A percentile compares a stretch with the other conserved stretches of the same genome.
Conservation (phyloP, 1,139 yeast species). For the Arxiozyma telluris region DNA sequence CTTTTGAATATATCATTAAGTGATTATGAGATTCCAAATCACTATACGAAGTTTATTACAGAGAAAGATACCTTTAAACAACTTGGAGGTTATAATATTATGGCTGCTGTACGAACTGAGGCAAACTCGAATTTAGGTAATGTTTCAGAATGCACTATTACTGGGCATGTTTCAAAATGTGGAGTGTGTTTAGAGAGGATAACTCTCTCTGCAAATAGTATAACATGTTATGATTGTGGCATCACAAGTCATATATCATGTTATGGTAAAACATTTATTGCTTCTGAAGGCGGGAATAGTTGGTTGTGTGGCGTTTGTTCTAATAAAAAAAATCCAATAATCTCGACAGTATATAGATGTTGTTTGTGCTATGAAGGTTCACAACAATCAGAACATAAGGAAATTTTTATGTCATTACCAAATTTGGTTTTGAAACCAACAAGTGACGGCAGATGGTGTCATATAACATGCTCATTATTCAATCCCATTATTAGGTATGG, state of each 20-base stretch:
- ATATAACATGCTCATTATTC: constrained; percentile 64
- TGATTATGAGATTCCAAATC: not conserved
- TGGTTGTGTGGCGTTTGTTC: constrained; percentile 86
- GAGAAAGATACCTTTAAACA: not conserved
- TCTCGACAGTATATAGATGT: constrained; percentile 56
- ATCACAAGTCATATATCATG: constrained; percentile 64
- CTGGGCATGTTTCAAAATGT: not conserved
- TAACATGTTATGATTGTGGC: constrained; percentile 42
- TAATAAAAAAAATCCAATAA: constrained; percentile 55
- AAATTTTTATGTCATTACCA: constrained; percentile 26
- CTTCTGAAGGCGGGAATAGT: constrained; percentile 20
- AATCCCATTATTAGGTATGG: constrained; percentile 38
- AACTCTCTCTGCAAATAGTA: not conserved
- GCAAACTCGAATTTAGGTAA: not conserved
- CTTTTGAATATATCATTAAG: not conserved
- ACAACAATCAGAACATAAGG: not conserved
- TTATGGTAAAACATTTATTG: constrained; percentile 41
- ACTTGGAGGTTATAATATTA: not conserved
- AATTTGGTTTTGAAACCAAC: constrained; percentile 67
- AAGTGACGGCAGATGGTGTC: constrained; percentile 67
- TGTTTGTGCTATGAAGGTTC: constrained; percentile 39
- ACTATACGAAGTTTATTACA: not conserved
- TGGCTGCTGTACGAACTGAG: not conserved
- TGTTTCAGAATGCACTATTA: not conserved
- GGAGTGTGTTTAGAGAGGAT: not conserved